Conservation (phyloP, 768 basidiomycete species). For the Lactifluus echinatus region DNA sequence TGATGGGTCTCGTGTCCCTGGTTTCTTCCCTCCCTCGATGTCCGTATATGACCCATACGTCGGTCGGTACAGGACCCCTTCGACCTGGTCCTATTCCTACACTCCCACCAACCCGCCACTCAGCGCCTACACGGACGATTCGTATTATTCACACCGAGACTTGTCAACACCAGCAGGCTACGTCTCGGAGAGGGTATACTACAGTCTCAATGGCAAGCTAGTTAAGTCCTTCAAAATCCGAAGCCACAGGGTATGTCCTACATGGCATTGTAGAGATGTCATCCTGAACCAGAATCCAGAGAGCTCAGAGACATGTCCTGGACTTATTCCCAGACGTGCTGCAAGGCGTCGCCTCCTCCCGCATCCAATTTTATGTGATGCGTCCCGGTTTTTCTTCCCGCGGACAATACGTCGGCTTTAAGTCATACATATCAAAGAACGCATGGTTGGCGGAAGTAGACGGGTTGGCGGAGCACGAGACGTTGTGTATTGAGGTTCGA, state of each 20-base stretch:
- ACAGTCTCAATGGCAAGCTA: slow-evolving; percentile 8
- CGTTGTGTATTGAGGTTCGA: slow-evolving; percentile 9
- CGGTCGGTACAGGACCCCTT: slow-evolving; percentile 5
- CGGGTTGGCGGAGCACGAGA: slow-evolving; percentile 12
- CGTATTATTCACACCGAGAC: background rate
- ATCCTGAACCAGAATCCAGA: background rate
- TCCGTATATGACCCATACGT: slow-evolving; percentile 13
- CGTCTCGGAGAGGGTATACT: slow-evolving; percentile 12
- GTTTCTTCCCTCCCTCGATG: slow-evolving; percentile 2
- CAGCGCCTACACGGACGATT: background rate
- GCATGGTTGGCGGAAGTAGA: slow-evolving; percentile 7
- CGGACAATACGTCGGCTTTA: slow-evolving; percentile 6
- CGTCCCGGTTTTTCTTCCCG: background rate
- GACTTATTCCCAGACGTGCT: slow-evolving; percentile 2
- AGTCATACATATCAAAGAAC: slow-evolving; percentile 9
- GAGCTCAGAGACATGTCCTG: slow-evolving; percentile 10
- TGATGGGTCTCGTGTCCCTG: background rate
- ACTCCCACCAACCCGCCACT: background rate
- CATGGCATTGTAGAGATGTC: background rate
- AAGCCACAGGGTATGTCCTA: slow-evolving; percentile 1
- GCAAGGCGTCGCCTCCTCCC: slow-evolving; percentile 11
- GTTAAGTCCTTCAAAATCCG: slow-evolving; percentile 9
- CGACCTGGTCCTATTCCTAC: slow-evolving; percentile 4
- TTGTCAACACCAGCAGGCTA: background rate
- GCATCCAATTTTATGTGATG: slow-evolving; percentile 14